Evolutionary conservation across 164 flowering plant species (phyloP).

Genomic region (Berberis vulgaris): DNA sequence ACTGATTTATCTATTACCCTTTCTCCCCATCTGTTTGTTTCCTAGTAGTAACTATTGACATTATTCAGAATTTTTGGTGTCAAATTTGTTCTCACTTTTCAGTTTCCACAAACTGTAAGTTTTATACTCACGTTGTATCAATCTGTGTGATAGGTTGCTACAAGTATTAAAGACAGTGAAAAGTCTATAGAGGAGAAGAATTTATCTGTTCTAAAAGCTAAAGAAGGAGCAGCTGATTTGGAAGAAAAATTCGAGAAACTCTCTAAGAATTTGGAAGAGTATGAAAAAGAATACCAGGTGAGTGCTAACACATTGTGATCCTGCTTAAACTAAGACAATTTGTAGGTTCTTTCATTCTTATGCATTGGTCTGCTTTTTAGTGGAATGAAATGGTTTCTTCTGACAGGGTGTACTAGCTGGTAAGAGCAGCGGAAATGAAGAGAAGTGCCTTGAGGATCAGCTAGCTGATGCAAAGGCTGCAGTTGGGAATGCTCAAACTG

Average conservation of each 20-base stretch:
- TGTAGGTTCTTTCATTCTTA: background rate
- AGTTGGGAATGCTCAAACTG: conserved; percentile 84
- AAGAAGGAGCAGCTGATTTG: conserved; percentile 88
- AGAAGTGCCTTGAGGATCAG: conserved; percentile 96
- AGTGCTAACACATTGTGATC: background rate
- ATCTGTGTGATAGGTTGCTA: conserved; percentile 36
- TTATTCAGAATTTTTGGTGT: too few species aligned
- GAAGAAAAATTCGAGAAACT: conserved; percentile 53
- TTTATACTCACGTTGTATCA: background rate
- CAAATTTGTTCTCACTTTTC: background rate
- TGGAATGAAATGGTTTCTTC: conserved; percentile 4
- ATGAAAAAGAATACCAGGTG: conserved; percentile 89
- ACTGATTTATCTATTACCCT: background rate
- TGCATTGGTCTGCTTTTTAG: background rate
- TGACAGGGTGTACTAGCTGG: conserved; percentile 86
- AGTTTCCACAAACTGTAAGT: background rate
- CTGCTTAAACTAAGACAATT: background rate
- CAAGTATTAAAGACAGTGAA: conserved; percentile 58
- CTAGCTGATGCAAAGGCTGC: conserved; percentile 84
- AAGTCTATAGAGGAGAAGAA: conserved; percentile 60
- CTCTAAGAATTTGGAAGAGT: conserved; percentile 58
- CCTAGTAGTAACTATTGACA: too few species aligned
- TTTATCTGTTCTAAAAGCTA: conserved; percentile 58
- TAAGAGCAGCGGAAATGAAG: conserved; percentile 86
- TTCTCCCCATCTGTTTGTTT: background rate